Evolutionary conservation across 2,329 filamentous ascomycete genomes (phyloP).

Genomic region (Cadophora sp.): DNA sequence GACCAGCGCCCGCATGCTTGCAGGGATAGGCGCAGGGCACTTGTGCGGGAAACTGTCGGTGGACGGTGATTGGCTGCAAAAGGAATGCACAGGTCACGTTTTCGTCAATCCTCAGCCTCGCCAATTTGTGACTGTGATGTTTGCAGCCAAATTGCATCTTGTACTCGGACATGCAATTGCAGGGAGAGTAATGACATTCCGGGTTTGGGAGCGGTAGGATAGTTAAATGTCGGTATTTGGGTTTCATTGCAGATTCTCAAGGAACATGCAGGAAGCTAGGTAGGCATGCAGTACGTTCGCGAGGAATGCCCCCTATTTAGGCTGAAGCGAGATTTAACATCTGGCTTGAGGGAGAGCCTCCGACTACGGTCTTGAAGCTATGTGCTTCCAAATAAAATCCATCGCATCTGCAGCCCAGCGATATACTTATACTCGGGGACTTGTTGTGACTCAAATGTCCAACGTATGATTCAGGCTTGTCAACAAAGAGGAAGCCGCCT

Average conservation of each 20-base stretch:
- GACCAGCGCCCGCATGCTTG: conserved; percentile 2
- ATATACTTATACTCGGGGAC: no score
- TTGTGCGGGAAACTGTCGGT: not conserved
- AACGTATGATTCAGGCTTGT: no score
- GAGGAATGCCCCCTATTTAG: not conserved
- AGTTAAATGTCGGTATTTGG: no score
- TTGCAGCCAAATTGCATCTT: not conserved
- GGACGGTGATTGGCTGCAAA: conserved; percentile 17
- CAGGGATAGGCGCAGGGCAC: not conserved
- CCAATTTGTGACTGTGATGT: not conserved
- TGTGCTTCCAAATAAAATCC: no score
- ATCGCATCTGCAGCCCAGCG: no score
- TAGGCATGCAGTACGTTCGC: not conserved
- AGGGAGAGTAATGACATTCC: not conserved
- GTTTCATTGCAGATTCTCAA: not conserved
- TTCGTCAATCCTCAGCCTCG: conserved; percentile 21
- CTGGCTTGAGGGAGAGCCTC: no score
- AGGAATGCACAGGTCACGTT: conserved; percentile 25
- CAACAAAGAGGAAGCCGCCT: no score
- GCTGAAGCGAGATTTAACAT: not conserved
- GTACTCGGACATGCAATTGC: conserved; percentile 2
- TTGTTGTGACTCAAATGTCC: no score
- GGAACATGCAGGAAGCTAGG: not conserved
- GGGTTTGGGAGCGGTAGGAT: not conserved
- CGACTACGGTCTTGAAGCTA: no score